Evolutionary conservation across 2,329 filamentous ascomycete genomes (phyloP).

Genomic region (Blastomyces silverae): DNA sequence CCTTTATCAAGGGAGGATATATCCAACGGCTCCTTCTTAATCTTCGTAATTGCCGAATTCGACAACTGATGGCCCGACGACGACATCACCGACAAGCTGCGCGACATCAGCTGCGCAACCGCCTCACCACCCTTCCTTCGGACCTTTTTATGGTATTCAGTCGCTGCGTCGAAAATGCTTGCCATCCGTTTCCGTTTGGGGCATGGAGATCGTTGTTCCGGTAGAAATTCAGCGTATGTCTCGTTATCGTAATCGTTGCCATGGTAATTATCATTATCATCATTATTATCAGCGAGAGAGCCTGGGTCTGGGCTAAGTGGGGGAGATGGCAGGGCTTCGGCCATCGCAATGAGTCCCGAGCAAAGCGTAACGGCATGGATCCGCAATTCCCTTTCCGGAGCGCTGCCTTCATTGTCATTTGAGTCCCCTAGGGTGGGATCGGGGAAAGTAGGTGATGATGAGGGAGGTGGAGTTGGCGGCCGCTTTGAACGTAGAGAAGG

Average conservation of each 20-base stretch:
- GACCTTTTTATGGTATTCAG: conserved; percentile 38
- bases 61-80: conserved; percentile 21
- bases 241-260: conserved; percentile 15
- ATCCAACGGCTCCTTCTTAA: conserved; percentile 32
- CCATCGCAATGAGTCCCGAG: conserved; percentile 30
- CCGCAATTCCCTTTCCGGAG: conserved; percentile 28
- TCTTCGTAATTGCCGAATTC: conserved; percentile 28
- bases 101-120: conserved; percentile 38
- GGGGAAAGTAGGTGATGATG: conserved; percentile 33
- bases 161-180: conserved; percentile 38
- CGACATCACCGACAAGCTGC: conserved; percentile 16
- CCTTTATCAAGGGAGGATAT: not conserved
- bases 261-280: conserved; percentile 15
- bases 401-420: conserved; percentile 14
- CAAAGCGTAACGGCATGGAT: conserved; percentile 37
- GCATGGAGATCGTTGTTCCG: conserved; percentile 35
- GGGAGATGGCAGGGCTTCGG: conserved; percentile 32
- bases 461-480: conserved; percentile 34
- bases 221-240: conserved; percentile 34
- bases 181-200: conserved; percentile 41
- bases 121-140: conserved; percentile 37
- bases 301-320: conserved; percentile 23
- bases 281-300: not conserved
- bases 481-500: conserved; percentile 19
- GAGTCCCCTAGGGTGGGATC: conserved; percentile 24